phyloP scores from a whole-genome alignment of 1,139 yeast species.

The Saccharomyces hybrid region DNA sequence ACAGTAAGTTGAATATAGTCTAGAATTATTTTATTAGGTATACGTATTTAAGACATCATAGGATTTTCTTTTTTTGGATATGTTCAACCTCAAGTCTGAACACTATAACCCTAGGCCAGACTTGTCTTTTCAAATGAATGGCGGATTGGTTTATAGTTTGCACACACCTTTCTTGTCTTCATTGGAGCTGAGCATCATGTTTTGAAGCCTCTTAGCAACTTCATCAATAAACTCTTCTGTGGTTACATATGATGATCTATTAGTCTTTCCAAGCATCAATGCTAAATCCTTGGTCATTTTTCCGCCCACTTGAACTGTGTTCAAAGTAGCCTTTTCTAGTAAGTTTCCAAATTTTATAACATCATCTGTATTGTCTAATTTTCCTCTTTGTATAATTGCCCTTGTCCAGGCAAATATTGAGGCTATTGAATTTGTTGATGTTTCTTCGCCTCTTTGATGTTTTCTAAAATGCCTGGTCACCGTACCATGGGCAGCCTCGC shows the following conservation, averaged over 20 bases:
- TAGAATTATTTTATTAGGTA: not conserved
- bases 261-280: constrained; percentile 75
- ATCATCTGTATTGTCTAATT: constrained; percentile 72
- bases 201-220: constrained; percentile 47
- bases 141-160: not conserved
- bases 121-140: not conserved
- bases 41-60: not conserved
- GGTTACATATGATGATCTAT: constrained; percentile 68
- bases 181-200: constrained; percentile 5
- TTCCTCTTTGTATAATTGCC: constrained; percentile 85
- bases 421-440: constrained; percentile 96
- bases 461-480: constrained; percentile 93
- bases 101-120: not conserved
- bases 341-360: constrained; percentile 69
- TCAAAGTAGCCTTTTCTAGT: constrained; percentile 74
- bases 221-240: constrained; percentile 87
- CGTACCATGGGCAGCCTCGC: constrained; percentile 96
- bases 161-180: not conserved
- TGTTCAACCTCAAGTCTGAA: not conserved
- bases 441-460: constrained; percentile 89
- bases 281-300: constrained; percentile 95
- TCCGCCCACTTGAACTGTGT: constrained; percentile 76
- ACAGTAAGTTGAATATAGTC: constrained; percentile 36
- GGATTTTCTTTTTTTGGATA: not conserved
- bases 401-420: constrained; percentile 94